A percentile compares a stretch with the other conserved stretches of the same genome.
Evolutionary conservation across 495 filamentous ascomycete genomes (phyloP).

Genomic region (Glutinoglossum americanum): DNA sequence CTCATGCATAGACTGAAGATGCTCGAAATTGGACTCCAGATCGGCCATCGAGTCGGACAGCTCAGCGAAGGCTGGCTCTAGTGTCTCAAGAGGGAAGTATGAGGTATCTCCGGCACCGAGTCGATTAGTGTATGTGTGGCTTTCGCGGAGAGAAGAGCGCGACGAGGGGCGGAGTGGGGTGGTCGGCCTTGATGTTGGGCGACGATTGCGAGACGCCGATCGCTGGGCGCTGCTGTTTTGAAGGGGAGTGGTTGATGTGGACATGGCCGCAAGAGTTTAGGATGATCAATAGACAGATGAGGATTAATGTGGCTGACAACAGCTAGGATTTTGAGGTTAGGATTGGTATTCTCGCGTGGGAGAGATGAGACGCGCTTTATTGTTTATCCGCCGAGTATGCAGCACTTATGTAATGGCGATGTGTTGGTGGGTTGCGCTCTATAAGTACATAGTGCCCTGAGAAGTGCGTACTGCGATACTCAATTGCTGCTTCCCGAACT

Average conservation of each 20-base stretch:
- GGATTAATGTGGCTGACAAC: not conserved
- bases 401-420: too few species aligned
- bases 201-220: slow-evolving; percentile 23
- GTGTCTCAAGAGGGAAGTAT: slow-evolving; percentile 52
- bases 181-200: slow-evolving; percentile 52
- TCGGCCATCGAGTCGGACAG: slow-evolving; percentile 86
- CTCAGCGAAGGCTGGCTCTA: slow-evolving; percentile 83
- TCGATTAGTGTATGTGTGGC: slow-evolving; percentile 24
- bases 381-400: too few species aligned
- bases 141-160: slow-evolving; percentile 61
- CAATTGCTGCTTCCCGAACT: too few species aligned
- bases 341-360: not conserved
- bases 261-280: not conserved
- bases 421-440: too few species aligned
- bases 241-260: not conserved
- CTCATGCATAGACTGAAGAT: slow-evolving; percentile 93
- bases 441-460: too few species aligned
- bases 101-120: slow-evolving; percentile 34
- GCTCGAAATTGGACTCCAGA: slow-evolving; percentile 91
- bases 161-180: slow-evolving; percentile 86
- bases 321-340: too few species aligned
- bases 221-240: slow-evolving; percentile 9
- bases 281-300: not conserved
- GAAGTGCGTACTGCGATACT: too few species aligned
- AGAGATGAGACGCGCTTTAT: too few species aligned